Evolutionary conservation across 2,329 filamentous ascomycete genomes (phyloP).

Genomic region (Xylariaceae sp.): DNA sequence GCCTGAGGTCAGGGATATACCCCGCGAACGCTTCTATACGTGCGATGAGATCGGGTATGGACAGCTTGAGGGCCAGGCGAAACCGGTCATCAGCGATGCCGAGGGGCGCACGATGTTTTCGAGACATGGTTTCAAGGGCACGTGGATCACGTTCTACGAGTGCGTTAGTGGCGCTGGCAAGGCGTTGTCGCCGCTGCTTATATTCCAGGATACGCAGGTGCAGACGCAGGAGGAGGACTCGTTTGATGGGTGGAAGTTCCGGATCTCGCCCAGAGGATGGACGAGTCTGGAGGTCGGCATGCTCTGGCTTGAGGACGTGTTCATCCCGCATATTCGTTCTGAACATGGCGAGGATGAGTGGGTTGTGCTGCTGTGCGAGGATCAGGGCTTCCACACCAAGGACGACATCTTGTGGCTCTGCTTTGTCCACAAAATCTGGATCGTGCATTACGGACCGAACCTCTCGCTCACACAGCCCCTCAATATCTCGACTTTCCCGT

Average conservation of each 20-base stretch:
- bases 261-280: background rate
- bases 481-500: background rate
- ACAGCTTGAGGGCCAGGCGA: background rate
- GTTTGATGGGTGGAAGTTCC: background rate
- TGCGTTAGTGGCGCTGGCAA: background rate
- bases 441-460: background rate
- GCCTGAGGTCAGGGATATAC: background rate
- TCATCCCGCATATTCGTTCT: background rate
- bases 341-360: background rate
- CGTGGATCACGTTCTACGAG: background rate
- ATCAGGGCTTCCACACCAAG: background rate
- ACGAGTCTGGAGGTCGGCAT: background rate
- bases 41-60: background rate
- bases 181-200: background rate
- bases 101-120: background rate
- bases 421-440: background rate
- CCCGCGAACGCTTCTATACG: background rate
- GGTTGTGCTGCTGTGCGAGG: background rate
- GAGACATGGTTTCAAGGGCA: background rate
- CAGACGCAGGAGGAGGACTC: background rate
- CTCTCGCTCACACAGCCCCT: background rate
- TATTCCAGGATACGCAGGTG: background rate
- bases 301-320: background rate
- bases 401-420: background rate
- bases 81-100: background rate